Percentiles rank a stretch among this genome's conserved stretches.
These are phyloP conservation scores for Pythium diclinum DNA, from an alignment of 352 stramenopile species.

Conservation along the genomic window DNA sequence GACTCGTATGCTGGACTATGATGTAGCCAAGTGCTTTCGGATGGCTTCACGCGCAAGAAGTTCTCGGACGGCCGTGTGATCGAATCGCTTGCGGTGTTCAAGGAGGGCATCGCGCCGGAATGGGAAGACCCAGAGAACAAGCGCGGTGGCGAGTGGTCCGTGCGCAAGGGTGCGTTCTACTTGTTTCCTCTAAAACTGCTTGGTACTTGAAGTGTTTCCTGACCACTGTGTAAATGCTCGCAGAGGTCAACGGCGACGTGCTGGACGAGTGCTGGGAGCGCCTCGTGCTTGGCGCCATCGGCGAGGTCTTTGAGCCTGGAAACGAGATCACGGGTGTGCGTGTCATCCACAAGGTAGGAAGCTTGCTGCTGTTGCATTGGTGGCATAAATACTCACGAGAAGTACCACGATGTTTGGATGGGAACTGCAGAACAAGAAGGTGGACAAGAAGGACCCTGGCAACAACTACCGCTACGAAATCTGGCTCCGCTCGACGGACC, in stretches of 20 bases:
- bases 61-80: constrained; percentile 87
- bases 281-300: constrained; percentile 87
- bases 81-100: constrained; percentile 93
- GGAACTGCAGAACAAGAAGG: constrained; percentile 68
- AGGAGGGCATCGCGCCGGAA: constrained; percentile 85
- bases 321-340: constrained; percentile 90
- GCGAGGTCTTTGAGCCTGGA: constrained; percentile 81
- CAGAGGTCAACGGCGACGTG: constrained; percentile 68
- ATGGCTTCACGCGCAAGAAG: constrained; percentile 87
- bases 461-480: constrained; percentile 88
- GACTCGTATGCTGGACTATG: not conserved
- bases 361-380: too few relatives aligned
- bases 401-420: not conserved
- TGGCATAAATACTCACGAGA: not conserved
- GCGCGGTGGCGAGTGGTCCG: constrained; percentile 83
- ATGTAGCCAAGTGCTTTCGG: constrained; percentile 70
- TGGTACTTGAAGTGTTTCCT: too few relatives aligned
- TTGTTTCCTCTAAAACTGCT: too few relatives aligned
- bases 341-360: constrained; percentile 91
- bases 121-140: constrained; percentile 91
- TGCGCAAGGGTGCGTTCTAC: constrained; percentile 61
- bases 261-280: constrained; percentile 89
- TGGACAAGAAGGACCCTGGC: constrained; percentile 68
- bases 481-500: constrained; percentile 67
- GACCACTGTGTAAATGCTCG: too few relatives aligned